These are phyloP conservation scores for Cytospora leucostoma DNA, from an alignment of 2,329 filamentous ascomycete genomes.

Conservation along the genomic window DNA sequence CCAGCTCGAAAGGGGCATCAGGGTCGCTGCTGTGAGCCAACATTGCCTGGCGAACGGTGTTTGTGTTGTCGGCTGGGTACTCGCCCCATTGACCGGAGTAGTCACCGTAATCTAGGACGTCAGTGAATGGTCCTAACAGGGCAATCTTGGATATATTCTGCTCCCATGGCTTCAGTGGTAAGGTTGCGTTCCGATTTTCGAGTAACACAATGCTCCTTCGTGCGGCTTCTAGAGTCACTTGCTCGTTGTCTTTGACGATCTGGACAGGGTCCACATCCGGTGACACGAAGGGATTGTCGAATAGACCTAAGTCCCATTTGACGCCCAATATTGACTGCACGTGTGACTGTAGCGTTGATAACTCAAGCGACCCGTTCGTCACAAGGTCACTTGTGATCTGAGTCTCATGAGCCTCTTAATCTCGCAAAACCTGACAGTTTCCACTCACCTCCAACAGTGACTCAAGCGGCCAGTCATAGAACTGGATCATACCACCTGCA, in stretches of 20 bases:
- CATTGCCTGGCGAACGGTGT: slow-evolving; percentile 43
- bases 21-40: slow-evolving; percentile 33
- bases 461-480: slow-evolving; percentile 46
- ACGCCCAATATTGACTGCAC: slow-evolving; percentile 42
- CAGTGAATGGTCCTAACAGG: slow-evolving; percentile 44
- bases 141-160: slow-evolving; percentile 40
- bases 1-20: slow-evolving; percentile 34
- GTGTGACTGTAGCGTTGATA: slow-evolving; percentile 40
- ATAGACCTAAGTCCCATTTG: slow-evolving; percentile 48
- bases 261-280: slow-evolving; percentile 37
- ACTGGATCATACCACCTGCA: slow-evolving; percentile 48
- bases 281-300: slow-evolving; percentile 42
- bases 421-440: not conserved
- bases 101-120: slow-evolving; percentile 46
- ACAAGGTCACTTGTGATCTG: slow-evolving; percentile 37
- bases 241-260: slow-evolving; percentile 39
- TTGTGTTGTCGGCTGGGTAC: slow-evolving; percentile 41
- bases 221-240: slow-evolving; percentile 44
- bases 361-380: slow-evolving; percentile 39
- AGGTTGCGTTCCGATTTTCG: slow-evolving; percentile 43
- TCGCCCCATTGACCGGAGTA: slow-evolving; percentile 46
- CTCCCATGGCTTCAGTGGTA: slow-evolving; percentile 38
- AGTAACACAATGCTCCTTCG: slow-evolving; percentile 46
- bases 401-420: slow-evolving; percentile 5
- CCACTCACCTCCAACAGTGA: slow-evolving; percentile 38